These are phyloP conservation scores for Xerocomus brunneocitrinus DNA, from an alignment of 768 basidiomycete genomes.

Conservation along the genomic window DNA sequence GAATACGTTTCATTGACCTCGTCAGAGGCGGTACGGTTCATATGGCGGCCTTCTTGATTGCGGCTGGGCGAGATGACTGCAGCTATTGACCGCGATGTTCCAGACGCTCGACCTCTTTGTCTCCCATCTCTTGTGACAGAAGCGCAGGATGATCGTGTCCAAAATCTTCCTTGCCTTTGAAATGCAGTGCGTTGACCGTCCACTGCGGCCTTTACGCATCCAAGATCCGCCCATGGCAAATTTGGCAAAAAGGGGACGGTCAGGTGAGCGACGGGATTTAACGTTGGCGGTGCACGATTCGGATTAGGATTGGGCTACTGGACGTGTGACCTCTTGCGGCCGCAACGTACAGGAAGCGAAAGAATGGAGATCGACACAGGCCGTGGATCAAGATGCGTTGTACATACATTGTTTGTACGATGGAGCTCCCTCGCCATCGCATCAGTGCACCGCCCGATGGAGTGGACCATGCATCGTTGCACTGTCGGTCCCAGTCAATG, in stretches of 20 bases:
- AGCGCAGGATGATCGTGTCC: not conserved
- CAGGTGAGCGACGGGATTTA: not conserved
- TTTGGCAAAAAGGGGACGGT: not conserved
- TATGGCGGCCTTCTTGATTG: slow-evolving; percentile 6
- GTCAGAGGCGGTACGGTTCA: slow-evolving; percentile 8
- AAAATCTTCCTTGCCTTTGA: not conserved
- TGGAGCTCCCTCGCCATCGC: not conserved
- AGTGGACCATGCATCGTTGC: not conserved
- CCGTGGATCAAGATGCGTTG: not conserved
- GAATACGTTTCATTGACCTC: not conserved
- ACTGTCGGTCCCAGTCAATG: not conserved
- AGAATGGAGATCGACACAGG: not conserved
- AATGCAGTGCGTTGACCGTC: too few relatives aligned
- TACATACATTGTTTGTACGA: not conserved
- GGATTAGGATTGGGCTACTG: not conserved
- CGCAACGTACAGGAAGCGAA: not conserved
- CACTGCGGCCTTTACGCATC: too few relatives aligned
- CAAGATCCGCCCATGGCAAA: not conserved
- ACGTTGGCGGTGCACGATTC: not conserved
- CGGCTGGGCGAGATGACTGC: slow-evolving; percentile 3
- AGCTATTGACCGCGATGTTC: not conserved
- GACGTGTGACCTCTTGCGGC: not conserved
- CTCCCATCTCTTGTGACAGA: slow-evolving; percentile 3
- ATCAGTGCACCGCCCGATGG: not conserved
- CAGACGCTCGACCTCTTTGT: not conserved